These are phyloP conservation scores for Talaromyces liani DNA, from an alignment of 495 filamentous ascomycete species.

Conservation along the genomic window DNA sequence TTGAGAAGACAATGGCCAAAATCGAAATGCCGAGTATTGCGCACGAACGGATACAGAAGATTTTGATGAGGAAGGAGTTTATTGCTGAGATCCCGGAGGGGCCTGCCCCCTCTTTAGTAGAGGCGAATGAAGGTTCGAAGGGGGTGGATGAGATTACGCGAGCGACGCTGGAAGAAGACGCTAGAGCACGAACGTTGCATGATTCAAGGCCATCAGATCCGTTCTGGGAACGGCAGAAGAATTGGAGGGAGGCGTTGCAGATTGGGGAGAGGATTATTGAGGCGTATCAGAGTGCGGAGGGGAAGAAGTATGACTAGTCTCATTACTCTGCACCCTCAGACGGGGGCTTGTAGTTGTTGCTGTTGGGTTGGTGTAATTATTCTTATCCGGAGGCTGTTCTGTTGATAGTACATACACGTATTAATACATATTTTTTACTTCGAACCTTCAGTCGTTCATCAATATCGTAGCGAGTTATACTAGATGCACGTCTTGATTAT, in stretches of 20 bases:
- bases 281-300: slow-evolving; percentile 28
- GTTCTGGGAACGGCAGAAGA: slow-evolving; percentile 64
- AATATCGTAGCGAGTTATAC: too few relatives aligned
- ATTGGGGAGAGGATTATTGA: slow-evolving; percentile 51
- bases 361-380: background rate
- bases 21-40: slow-evolving; percentile 78
- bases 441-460: background rate
- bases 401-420: background rate
- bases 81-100: slow-evolving; percentile 42
- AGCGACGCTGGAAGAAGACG: slow-evolving; percentile 57
- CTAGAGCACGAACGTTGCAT: slow-evolving; percentile 45
- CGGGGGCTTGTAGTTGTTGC: background rate
- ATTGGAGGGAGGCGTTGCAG: slow-evolving; percentile 51
- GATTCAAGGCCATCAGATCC: slow-evolving; percentile 48
- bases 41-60: slow-evolving; percentile 72
- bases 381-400: background rate
- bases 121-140: slow-evolving; percentile 5
- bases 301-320: slow-evolving; percentile 54
- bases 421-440: background rate
- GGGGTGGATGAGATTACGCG: slow-evolving; percentile 24
- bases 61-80: slow-evolving; percentile 62
- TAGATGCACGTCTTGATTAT: background rate
- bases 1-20: slow-evolving; percentile 63
- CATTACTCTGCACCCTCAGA: background rate
- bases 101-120: too few relatives aligned